A percentile compares a stretch with the other conserved stretches of the same genome.
phyloP scores from a whole-genome alignment of 495 filamentous ascomycete species.

The Cercophora newfieldiana region DNA sequence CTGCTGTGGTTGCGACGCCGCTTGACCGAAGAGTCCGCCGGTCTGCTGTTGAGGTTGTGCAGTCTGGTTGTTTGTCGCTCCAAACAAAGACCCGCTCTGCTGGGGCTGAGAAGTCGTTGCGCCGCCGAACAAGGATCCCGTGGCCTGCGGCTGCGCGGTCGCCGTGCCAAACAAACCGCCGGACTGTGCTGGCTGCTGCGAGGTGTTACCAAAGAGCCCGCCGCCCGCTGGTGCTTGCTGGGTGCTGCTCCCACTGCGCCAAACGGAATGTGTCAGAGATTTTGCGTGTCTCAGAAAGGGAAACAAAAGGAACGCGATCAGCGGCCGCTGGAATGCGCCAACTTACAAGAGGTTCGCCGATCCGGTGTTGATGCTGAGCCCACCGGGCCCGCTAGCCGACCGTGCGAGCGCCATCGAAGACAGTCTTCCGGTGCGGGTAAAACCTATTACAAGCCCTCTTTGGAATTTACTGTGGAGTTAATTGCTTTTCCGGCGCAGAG shows the following conservation, averaged over 20 bases:
- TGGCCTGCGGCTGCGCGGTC: conserved; percentile 26
- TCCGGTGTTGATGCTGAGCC: conserved; percentile 77
- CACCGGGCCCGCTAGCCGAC: conserved; percentile 66
- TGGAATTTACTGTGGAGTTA: conserved; percentile 6
- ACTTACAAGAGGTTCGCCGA: conserved; percentile 67
- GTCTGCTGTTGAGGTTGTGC: conserved; percentile 21
- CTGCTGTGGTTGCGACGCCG: conserved; percentile 28
- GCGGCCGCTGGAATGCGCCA: not conserved
- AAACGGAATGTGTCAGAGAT: conserved; percentile 1
- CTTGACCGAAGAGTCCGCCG: not conserved
- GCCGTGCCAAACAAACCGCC: conserved; percentile 56
- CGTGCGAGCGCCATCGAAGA: conserved; percentile 50
- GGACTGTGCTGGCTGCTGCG: conserved; percentile 34
- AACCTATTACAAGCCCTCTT: not conserved
- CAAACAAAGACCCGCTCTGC: conserved; percentile 36
- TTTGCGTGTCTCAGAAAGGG: not conserved
- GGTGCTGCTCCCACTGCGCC: conserved; percentile 40
- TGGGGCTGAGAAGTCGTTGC: conserved; percentile 27
- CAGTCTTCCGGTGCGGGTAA: conserved; percentile 9
- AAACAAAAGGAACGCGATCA: not conserved
- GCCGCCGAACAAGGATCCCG: conserved; percentile 27
- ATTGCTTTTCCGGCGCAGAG: conserved; percentile 1
- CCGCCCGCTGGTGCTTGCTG: conserved; percentile 46
- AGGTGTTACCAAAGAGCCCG: conserved; percentile 49
- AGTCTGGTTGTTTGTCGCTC: conserved; percentile 33